phyloP scores from a whole-genome alignment of 306 rosid species.

The Cicer pinnatifidum region DNA sequence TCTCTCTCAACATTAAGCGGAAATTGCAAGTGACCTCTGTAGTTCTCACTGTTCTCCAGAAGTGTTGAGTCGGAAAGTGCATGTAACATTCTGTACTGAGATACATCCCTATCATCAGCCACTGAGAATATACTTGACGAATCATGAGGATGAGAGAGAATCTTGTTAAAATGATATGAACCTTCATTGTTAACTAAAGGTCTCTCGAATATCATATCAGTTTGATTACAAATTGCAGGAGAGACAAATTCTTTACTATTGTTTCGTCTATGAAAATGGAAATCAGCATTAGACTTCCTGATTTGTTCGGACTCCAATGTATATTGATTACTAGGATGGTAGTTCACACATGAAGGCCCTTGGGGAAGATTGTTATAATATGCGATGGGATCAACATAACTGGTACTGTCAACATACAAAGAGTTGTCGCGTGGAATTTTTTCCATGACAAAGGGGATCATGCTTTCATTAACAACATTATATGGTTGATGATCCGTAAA shows the following conservation, averaged over 20 bases:
- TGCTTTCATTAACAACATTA: slow-evolving; percentile 50
- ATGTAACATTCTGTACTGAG: slow-evolving; percentile 56
- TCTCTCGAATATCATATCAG: slow-evolving; percentile 49
- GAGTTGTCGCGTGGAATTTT: slow-evolving; percentile 53
- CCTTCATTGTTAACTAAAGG: slow-evolving; percentile 49
- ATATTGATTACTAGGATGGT: slow-evolving; percentile 53
- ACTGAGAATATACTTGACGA: slow-evolving; percentile 42
- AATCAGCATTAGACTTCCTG: slow-evolving; percentile 45
- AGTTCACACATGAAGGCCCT: slow-evolving; percentile 54
- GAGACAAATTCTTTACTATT: slow-evolving; percentile 55
- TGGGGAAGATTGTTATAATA: slow-evolving; percentile 51
- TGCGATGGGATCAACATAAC: slow-evolving; percentile 58
- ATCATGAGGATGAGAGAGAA: slow-evolving; percentile 48
- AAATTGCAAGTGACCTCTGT: slow-evolving; percentile 44
- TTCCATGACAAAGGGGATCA: slow-evolving; percentile 53
- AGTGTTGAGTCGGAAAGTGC: slow-evolving; percentile 61
- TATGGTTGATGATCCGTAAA: slow-evolving; percentile 55
- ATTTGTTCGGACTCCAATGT: slow-evolving; percentile 47
- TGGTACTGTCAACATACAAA: slow-evolving; percentile 53
- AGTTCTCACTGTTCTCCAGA: slow-evolving; percentile 53
- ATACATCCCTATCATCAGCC: slow-evolving; percentile 48
- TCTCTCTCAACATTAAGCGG: slow-evolving; percentile 45
- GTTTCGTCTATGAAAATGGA: slow-evolving; percentile 53
- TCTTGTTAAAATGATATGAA: slow-evolving; percentile 49
- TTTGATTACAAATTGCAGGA: slow-evolving; percentile 49